These are phyloP conservation scores for Beauveria varroae DNA, from an alignment of 2,329 filamentous ascomycete genomes.

Conservation along the genomic window DNA sequence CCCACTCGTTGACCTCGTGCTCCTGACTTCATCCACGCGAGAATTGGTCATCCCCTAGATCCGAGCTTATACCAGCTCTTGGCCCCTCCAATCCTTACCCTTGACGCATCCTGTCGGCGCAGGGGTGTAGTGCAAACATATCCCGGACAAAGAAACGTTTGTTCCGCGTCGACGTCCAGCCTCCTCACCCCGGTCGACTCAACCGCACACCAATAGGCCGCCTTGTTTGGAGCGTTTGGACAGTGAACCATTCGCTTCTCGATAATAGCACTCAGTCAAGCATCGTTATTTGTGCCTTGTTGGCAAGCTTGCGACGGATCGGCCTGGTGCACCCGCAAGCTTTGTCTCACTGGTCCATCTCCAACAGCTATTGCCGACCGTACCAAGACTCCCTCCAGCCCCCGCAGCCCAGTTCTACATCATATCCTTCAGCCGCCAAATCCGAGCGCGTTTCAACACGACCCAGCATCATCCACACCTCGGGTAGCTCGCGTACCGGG, in stretches of 20 bases:
- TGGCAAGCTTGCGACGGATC: not conserved
- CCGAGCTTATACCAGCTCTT: constrained; percentile 5
- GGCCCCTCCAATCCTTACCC: constrained; percentile 7
- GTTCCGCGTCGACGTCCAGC: constrained; percentile 3
- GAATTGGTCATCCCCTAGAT: not conserved
- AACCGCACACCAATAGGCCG: constrained; percentile 2
- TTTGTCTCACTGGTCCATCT: not conserved
- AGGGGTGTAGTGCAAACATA: constrained; percentile 10
- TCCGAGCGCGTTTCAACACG: not conserved
- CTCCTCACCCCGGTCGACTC: constrained; percentile 4
- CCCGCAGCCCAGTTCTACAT: not conserved
- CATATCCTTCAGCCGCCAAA: not conserved
- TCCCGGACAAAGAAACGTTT: constrained; percentile 7
- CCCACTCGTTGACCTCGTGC: constrained; percentile 4
- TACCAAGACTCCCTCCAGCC: not conserved
- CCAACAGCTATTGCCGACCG: not conserved
- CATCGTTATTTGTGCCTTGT: not conserved
- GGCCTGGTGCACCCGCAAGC: not conserved
- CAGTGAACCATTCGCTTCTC: constrained; percentile 1
- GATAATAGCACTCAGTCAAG: not conserved
- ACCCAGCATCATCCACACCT: not conserved
- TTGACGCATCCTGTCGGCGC: not conserved
- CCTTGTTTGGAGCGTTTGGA: not conserved
- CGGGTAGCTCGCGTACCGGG: not conserved
- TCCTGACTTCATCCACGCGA: not conserved